A percentile compares a stretch with the other conserved stretches of the same genome.
These are phyloP conservation scores for Pistacia vera DNA, from an alignment of 345 rosid species.

Conservation along the genomic window DNA sequence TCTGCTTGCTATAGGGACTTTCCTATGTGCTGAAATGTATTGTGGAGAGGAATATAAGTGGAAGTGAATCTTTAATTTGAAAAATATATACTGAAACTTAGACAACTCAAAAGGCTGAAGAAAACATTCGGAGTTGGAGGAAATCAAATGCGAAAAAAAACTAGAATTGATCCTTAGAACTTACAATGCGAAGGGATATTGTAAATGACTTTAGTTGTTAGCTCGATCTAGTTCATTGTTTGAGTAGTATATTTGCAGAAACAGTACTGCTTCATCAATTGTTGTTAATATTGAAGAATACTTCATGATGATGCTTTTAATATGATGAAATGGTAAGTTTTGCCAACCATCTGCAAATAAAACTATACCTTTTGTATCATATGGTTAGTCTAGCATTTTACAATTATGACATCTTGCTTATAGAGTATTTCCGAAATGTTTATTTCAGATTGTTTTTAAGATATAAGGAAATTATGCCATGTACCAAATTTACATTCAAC, in stretches of 20 bases:
- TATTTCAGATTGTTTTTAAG: background rate
- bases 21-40: conserved; percentile 52
- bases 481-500: background rate
- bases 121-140: background rate
- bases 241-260: background rate
- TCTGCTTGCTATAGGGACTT: conserved; percentile 49
- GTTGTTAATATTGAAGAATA: background rate
- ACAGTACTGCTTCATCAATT: background rate
- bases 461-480: background rate
- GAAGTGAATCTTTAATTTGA: conserved; percentile 17
- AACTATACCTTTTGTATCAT: background rate
- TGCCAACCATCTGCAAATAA: background rate
- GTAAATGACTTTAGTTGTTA: conserved; percentile 1
- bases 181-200: background rate
- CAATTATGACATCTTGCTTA: background rate
- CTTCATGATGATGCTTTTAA: background rate
- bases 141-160: background rate
- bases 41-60: conserved; percentile 64
- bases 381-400: background rate
- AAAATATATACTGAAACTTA: background rate
- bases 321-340: background rate
- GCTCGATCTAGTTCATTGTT: background rate
- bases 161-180: conserved; percentile 8
- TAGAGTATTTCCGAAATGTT: background rate
- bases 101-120: background rate